Evolutionary conservation across 208 protist genomes (phyloP).

Genomic region (Phytomonas sp.): DNA sequence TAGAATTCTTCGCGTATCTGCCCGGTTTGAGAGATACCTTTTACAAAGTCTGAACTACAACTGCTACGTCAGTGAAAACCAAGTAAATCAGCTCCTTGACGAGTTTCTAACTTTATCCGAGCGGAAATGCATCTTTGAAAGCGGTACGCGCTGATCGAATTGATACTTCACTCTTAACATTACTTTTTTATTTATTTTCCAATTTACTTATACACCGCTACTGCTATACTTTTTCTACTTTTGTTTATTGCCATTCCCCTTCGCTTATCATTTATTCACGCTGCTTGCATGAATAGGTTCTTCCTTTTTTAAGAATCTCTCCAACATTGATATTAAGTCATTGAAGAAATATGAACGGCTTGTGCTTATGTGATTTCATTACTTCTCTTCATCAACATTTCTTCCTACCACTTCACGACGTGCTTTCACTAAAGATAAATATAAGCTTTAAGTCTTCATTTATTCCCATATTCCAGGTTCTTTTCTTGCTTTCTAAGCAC

Average conservation of each 20-base stretch:
- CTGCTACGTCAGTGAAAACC: constrained; percentile 21
- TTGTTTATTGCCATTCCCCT: background rate
- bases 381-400: background rate
- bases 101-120: constrained; percentile 45
- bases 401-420: too few relatives aligned
- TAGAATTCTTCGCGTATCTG: constrained; percentile 16
- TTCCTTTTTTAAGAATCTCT: background rate
- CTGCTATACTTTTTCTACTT: constrained; percentile 1
- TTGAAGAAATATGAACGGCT: background rate
- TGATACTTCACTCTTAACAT: background rate
- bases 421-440: background rate
- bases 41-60: constrained; percentile 37
- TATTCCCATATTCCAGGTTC: background rate
- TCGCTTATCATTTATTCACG: background rate
- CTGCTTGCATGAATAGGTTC: background rate
- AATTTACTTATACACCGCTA: background rate
- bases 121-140: constrained; percentile 18
- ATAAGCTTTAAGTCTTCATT: background rate
- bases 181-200: background rate
- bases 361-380: background rate
- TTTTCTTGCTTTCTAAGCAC: background rate
- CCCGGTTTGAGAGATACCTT: constrained; percentile 23
- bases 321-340: background rate
- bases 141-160: background rate
- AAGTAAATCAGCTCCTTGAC: constrained; percentile 37